phyloP scores from a whole-genome alignment of 306 rosid species.

The Castanea crenata region DNA sequence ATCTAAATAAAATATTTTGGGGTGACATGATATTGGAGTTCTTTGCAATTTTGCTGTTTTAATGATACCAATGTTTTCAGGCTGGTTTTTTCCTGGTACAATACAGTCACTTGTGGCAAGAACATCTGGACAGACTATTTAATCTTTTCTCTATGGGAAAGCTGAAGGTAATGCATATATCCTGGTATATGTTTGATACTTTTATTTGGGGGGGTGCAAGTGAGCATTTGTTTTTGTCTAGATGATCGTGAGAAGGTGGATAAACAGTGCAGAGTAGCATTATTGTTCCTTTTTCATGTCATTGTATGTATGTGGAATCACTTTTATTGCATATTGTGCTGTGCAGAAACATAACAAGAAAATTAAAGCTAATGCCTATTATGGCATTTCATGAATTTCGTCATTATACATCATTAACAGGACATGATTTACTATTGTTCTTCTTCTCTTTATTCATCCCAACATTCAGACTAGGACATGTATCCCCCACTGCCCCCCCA shows the following conservation, averaged over 20 bases:
- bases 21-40: not conserved
- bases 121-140: constrained; percentile 72
- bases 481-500: too few relatives aligned
- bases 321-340: not conserved
- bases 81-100: constrained; percentile 93
- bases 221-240: not conserved
- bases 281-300: not conserved
- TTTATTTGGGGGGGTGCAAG: not conserved
- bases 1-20: not conserved
- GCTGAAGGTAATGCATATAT: constrained; percentile 59
- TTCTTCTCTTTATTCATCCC: too few relatives aligned
- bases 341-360: not conserved
- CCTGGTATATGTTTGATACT: not conserved
- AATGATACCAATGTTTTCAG: constrained; percentile 44
- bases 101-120: constrained; percentile 78
- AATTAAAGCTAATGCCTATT: not conserved
- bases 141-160: constrained; percentile 64
- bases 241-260: not conserved
- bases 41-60: not conserved
- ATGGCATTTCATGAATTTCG: too few relatives aligned
- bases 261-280: not conserved
- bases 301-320: not conserved
- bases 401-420: too few relatives aligned
- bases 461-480: too few relatives aligned
- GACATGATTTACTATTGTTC: too few relatives aligned